These are phyloP conservation scores for Lotus japonicus DNA, from an alignment of 306 rosid genomes.

Conservation along the genomic window DNA sequence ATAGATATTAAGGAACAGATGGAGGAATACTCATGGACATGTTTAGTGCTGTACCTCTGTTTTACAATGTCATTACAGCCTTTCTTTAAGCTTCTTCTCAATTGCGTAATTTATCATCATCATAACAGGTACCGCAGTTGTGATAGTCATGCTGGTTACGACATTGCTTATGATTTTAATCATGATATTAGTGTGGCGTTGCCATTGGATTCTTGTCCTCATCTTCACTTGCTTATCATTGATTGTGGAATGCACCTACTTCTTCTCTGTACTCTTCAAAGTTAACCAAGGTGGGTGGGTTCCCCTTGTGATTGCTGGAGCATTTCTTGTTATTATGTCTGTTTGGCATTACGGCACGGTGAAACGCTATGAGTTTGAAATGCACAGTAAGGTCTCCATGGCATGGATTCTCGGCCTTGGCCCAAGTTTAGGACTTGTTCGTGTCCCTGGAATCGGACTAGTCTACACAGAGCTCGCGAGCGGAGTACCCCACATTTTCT, in stretches of 20 bases:
- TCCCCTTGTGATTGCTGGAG: conserved; percentile 79
- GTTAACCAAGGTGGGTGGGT: conserved; percentile 95
- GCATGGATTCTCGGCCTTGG: conserved; percentile 99
- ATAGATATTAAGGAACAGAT: too few relatives aligned
- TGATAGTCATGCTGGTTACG: conserved; percentile 82
- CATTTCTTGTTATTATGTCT: conserved; percentile 70
- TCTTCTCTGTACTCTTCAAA: conserved; percentile 82
- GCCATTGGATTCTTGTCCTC: conserved; percentile 80
- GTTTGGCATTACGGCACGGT: conserved; percentile 90
- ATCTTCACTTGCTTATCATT: conserved; percentile 60
- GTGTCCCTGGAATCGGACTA: conserved; percentile 94
- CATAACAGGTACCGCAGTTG: conserved; percentile 85
- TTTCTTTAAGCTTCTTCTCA: not conserved
- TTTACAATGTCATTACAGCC: not conserved
- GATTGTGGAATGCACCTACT: conserved; percentile 76
- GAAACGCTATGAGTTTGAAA: conserved; percentile 76
- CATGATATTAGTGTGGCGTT: conserved; percentile 93
- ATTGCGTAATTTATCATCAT: conserved; percentile 14
- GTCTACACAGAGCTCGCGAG: conserved; percentile 96
- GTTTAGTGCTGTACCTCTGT: not conserved
- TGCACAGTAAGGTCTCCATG: conserved; percentile 92
- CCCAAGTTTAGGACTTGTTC: conserved; percentile 90
- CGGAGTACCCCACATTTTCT: conserved; percentile 92
- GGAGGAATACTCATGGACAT: too few relatives aligned
- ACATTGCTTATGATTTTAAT: conserved; percentile 77